Base-by-base conservation (phyloP, 768 basidiomycete species). In the Rubroboletus satanas region DNA sequence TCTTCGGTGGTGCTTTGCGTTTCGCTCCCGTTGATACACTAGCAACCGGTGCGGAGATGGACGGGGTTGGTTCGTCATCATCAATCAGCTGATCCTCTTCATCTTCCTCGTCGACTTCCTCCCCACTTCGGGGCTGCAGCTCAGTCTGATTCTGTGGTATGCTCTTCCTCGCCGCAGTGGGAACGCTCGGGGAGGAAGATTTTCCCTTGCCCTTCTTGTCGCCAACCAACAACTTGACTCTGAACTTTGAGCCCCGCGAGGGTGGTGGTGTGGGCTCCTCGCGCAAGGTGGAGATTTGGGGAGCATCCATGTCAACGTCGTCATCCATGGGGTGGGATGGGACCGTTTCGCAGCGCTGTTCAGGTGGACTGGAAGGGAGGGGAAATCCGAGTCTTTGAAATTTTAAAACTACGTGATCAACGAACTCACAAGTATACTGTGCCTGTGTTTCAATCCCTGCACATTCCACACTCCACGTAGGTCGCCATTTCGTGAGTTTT, bases 21-120 rank as follows among this genome's bases (percentile, higher is more conserved):
- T 83, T 83, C 56, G 77, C 71, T 41, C 74, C 63, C 32, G 81
- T 74, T 42, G 68, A 59, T 32, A 60, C 60, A 32, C 61, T 50
- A 33, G 67, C 49, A 50, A 66, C 54, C 17, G 67, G 60, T 2
- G 64, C 62, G 55, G 71, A 66, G 56, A 68, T 57, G 39, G 64
- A 53, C 21, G 68, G 64, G 18, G 71, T 50, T 21, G 61, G 64
- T 48, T 65, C 77, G 42, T 77, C 85, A 55, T 88, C 88, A 69
- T 91, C 88, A 61, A 90, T 85, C 60, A 90, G 80, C 62, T 90
- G 83, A 73, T 91, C 88, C 71, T 89, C 87, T 67, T 88, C 87
- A 0, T 80, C 80, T 32, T 87, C 85, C 8, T 82, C 84, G 11
- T 80, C 80, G 15, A 77, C 80, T 33, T 84, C 84, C 23, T 82